phyloP scores from a whole-genome alignment of 2,329 filamentous ascomycete genomes.

The Arthrobotrys iridis region DNA sequence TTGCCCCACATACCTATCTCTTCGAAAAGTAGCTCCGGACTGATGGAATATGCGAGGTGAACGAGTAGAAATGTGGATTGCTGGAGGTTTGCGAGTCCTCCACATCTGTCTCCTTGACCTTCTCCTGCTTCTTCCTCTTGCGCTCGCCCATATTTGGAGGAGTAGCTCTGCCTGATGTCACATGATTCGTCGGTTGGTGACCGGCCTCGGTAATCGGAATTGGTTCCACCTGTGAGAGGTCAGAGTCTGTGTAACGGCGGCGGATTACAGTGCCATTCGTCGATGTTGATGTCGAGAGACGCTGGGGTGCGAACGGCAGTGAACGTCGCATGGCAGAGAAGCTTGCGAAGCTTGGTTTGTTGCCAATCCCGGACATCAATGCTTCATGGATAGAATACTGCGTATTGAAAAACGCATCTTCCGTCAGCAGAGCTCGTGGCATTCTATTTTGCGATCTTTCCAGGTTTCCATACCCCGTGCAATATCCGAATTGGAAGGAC shows the following conservation, averaged over 20 bases:
- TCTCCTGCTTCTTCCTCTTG: constrained; percentile 5
- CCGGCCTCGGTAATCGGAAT: constrained; percentile 17
- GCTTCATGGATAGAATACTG: constrained; percentile 46
- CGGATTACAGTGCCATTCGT: constrained; percentile 7
- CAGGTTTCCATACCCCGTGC: constrained; percentile 29
- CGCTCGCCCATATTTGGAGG: constrained; percentile 19
- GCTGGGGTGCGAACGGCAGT: constrained; percentile 32
- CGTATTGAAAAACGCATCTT: not conserved
- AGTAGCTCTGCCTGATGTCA: constrained; percentile 46
- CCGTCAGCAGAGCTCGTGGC: not conserved
- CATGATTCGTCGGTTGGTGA: constrained; percentile 27
- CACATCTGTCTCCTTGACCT: not conserved
- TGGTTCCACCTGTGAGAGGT: constrained; percentile 35
- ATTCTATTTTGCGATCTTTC: not conserved
- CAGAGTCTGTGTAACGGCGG: constrained; percentile 47
- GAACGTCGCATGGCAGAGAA: constrained; percentile 42
- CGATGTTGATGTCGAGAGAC: constrained; percentile 20
- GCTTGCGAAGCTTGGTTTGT: constrained; percentile 44
- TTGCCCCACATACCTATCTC: constrained; percentile 8
- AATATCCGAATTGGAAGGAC: constrained; percentile 45
- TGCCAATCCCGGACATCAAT: constrained; percentile 42
- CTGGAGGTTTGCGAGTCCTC: constrained; percentile 16
- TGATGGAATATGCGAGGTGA: constrained; percentile 31
- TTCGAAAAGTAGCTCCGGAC: constrained; percentile 43
- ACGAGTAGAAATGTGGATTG: constrained; percentile 11